A percentile compares a stretch with the other conserved stretches of the same genome.
These are phyloP conservation scores for Backusella australiensis DNA, from an alignment of 192 early-diverging fungal genomes.

Conservation along the genomic window DNA sequence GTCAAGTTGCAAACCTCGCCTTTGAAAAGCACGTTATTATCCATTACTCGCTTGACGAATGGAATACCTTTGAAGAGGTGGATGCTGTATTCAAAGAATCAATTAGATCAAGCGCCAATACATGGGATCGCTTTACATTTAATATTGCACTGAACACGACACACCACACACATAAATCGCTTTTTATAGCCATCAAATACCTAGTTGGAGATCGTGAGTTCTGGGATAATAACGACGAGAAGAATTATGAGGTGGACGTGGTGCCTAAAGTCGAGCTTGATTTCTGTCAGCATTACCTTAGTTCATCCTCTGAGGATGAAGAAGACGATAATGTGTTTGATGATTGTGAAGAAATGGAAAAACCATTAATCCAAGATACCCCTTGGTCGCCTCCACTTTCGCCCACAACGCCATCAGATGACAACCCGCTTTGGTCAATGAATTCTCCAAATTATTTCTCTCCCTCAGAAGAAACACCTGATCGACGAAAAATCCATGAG, in stretches of 20 bases:
- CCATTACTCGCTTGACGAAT: conserved; percentile 76
- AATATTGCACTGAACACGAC: neutral
- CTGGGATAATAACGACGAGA: conserved; percentile 92
- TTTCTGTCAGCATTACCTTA: neutral
- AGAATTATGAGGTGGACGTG: conserved; percentile 72
- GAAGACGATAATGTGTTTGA: neutral
- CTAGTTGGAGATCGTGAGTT: conserved; percentile 64
- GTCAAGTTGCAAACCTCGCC: conserved; percentile 85
- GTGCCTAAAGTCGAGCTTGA: neutral
- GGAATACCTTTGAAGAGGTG: conserved; percentile 67
- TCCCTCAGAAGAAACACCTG: neutral
- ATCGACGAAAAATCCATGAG: neutral
- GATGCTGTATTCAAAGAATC: conserved; percentile 61
- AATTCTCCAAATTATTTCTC: neutral
- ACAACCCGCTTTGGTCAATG: neutral
- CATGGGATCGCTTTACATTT: conserved; percentile 20
- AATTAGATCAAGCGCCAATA: conserved; percentile 31
- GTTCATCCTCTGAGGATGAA: conserved; percentile 5
- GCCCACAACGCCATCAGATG: neutral
- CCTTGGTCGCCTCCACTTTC: conserved; percentile 7
- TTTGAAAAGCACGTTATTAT: conserved; percentile 81
- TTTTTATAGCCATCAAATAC: conserved; percentile 64
- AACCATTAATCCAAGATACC: neutral
- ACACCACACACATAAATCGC: conserved; percentile 31
- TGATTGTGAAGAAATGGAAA: neutral